Percentiles rank a stretch among this genome's conserved stretches.
Evolutionary conservation across 108 stramenopile genomes (phyloP).

Genomic region (Skeletonema grethae): DNA sequence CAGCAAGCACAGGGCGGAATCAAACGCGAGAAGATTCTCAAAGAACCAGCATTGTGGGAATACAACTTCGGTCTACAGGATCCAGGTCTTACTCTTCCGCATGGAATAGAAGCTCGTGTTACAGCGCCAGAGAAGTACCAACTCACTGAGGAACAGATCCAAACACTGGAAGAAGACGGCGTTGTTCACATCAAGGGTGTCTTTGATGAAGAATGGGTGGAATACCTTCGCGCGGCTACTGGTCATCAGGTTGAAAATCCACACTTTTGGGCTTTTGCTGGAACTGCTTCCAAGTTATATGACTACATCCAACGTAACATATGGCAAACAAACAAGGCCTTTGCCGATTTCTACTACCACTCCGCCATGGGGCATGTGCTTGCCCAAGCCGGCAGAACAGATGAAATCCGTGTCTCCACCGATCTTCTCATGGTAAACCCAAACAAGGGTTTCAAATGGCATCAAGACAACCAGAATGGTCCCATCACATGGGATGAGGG

Average conservation of each 20-base stretch:
- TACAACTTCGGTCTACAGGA: conserved; percentile 93
- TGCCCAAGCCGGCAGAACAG: conserved; percentile 80
- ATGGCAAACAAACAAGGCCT: conserved; percentile 91
- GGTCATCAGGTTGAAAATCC: conserved; percentile 77
- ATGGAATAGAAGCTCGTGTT: conserved; percentile 66
- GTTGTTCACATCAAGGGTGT: conserved; percentile 85
- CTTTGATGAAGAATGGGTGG: conserved; percentile 87
- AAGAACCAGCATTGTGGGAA: conserved; percentile 86
- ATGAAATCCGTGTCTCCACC: conserved; percentile 85
- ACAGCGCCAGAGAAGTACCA: conserved; percentile 68
- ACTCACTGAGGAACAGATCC: conserved; percentile 78
- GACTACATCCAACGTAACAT: conserved; percentile 94
- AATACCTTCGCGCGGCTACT: conserved; percentile 82
- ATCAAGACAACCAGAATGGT: conserved; percentile 95
- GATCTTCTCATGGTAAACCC: conserved; percentile 95
- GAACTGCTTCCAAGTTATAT: conserved; percentile 89
- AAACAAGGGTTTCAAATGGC: conserved; percentile 96
- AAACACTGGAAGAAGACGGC: conserved; percentile 81
- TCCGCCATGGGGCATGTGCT: conserved; percentile 87
- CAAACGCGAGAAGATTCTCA: conserved; percentile 68
- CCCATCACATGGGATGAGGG: conserved; percentile 88
- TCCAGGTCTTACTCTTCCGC: conserved; percentile 71
- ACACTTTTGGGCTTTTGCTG: conserved; percentile 93
- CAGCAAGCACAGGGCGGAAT: not conserved
- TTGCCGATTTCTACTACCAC: conserved; percentile 91